These are phyloP conservation scores for Talaromyces nanjingensis DNA, from an alignment of 495 filamentous ascomycete genomes.

Conservation along the genomic window DNA sequence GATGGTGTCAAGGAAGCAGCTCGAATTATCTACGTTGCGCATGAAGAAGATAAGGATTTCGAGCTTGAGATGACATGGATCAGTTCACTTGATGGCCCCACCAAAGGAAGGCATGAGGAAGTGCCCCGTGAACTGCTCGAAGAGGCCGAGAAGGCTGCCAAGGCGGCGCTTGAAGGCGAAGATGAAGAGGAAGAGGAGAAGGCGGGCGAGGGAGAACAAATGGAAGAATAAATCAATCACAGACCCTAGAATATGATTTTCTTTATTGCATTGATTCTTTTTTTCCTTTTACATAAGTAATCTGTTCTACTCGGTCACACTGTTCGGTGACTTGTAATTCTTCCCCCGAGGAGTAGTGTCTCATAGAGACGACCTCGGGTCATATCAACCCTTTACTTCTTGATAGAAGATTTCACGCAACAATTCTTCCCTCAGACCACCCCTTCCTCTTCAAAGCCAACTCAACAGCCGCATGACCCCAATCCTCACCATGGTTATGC, in stretches of 20 bases:
- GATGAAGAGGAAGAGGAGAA: slow-evolving; percentile 69
- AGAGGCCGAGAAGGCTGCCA: slow-evolving; percentile 85
- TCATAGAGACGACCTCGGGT: not conserved
- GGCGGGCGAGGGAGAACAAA: slow-evolving; percentile 53
- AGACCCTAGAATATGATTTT: slow-evolving; percentile 3
- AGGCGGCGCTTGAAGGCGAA: slow-evolving; percentile 59
- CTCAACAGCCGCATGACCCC: slow-evolving; percentile 60
- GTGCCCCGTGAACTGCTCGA: slow-evolving; percentile 83
- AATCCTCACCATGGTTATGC: slow-evolving; percentile 86
- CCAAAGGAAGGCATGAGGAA: slow-evolving; percentile 82
- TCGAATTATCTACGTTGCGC: slow-evolving; percentile 90
- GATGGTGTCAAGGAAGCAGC: slow-evolving; percentile 95
- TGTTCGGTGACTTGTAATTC: not conserved
- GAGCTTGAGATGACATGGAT: slow-evolving; percentile 99
- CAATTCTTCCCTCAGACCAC: slow-evolving; percentile 34
- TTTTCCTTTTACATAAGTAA: not conserved
- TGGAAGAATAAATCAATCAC: slow-evolving; percentile 56
- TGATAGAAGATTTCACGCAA: not conserved
- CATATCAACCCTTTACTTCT: not conserved
- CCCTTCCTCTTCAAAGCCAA: slow-evolving; percentile 36
- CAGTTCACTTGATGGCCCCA: slow-evolving; percentile 71
- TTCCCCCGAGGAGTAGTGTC: not conserved
- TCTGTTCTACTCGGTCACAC: not conserved
- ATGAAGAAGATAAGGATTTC: slow-evolving; percentile 98
- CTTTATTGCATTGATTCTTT: not conserved